Evolutionary conservation across 345 rosid species (phyloP), one percentile per base, ranked within the genome.

Genomic region (Ailanthus altissimus): DNA sequence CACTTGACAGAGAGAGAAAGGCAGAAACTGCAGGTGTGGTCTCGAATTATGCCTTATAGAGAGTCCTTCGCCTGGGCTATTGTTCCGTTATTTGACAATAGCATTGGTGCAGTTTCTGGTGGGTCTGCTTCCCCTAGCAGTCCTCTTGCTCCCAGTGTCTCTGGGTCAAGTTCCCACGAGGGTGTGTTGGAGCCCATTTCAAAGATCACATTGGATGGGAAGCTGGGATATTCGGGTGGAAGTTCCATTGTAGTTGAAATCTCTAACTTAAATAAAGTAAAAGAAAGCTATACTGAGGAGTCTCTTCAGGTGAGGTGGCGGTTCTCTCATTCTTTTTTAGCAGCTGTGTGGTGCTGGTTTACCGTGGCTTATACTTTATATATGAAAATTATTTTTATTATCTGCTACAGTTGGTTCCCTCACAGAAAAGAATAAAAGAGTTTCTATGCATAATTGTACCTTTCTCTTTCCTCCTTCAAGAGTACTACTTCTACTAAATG

Each of bases 31-130:
- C 97, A 89, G 88, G 94, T 92, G 83, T 96, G 98, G 99, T 91
- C 98, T 77, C 94, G 98, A 78, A 89, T 96, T 72, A 93, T 96
- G 99, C 97, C 99, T 81, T 88, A 91, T 88, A 85, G 94, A 75
- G 98, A 96, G 85, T 88, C 99, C 83, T 93, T 96, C 73, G 91
- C 98, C 67, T 96, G 99, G 99, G 97, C 98, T 65, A 87, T 96
- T 79, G 94, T 96, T 88, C 98, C 99, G 8, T 89, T 96, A 78
- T 93, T 96, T 88, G 99, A 96, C 83, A 95, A 88, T 85, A 92
- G 77, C 85, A 82, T 86, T 74, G 89, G 88, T 81, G 85, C 89
- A 68, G 87, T 91, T 80, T 86, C 89, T 72, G 94, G 90, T 74
- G 99, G 94, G 57, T 84, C 97, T 83, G 89, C 97, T 87, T 96